Evolutionary conservation across 2,329 filamentous ascomycete species (phyloP).

Genomic region (Arachnomyces sp.): DNA sequence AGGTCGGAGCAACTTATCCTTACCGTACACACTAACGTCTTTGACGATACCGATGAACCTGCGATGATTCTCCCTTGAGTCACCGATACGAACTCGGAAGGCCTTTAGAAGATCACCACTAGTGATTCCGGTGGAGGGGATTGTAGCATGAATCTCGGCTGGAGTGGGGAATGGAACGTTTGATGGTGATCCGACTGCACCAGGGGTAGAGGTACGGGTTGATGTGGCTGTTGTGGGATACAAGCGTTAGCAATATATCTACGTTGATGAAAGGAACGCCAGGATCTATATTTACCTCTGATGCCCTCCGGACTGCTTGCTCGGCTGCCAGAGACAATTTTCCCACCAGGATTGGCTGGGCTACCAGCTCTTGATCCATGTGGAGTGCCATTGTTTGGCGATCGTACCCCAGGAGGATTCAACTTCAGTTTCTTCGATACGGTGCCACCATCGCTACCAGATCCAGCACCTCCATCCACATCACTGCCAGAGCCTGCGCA

Average conservation of each 20-base stretch:
- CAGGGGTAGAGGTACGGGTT: background rate
- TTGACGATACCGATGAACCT: conserved; percentile 39
- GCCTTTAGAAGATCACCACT: conserved; percentile 37
- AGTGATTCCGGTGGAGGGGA: conserved; percentile 38
- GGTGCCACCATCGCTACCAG: conserved; percentile 37
- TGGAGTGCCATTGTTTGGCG: conserved; percentile 34
- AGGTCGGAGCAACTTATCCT: conserved; percentile 35
- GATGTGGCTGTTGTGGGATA: conserved; percentile 1
- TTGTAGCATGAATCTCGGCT: conserved; percentile 40
- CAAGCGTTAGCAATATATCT: conserved; percentile 3
- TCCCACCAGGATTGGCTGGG: conserved; percentile 28
- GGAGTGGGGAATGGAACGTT: conserved; percentile 32
- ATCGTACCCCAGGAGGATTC: conserved; percentile 32
- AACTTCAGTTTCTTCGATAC: conserved; percentile 43
- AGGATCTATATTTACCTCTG: conserved; percentile 6
- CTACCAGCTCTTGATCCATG: conserved; percentile 43
- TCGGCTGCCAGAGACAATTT: conserved; percentile 26
- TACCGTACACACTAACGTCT: conserved; percentile 36
- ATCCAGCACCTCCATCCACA: conserved; percentile 46
- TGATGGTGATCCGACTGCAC: background rate
- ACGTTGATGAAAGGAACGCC: too few species aligned
- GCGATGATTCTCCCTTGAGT: conserved; percentile 34
- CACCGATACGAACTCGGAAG: conserved; percentile 36
- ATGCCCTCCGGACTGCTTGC: conserved; percentile 33
- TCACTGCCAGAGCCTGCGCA: conserved; percentile 48